phyloP scores from a whole-genome alignment of 2,329 filamentous ascomycete species.

The Rhynchosporium secalis region DNA sequence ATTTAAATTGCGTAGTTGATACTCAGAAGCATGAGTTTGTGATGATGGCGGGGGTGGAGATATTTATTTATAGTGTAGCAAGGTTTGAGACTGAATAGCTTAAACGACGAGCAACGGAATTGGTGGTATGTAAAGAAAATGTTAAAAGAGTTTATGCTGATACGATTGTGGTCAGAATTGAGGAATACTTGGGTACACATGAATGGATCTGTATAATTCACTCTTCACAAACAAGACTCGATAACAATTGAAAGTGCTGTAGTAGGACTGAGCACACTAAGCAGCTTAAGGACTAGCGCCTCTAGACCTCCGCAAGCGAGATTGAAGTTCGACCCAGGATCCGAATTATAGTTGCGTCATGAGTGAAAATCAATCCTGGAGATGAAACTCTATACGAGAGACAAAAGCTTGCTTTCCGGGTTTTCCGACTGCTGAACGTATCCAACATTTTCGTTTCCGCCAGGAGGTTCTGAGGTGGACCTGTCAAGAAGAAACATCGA shows the following conservation, averaged over 20 bases:
- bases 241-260: no score
- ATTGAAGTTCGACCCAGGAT: not conserved
- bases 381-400: not conserved
- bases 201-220: no score
- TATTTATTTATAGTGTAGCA: no score
- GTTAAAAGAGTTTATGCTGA: no score
- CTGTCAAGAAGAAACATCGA: no score
- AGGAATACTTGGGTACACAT: no score
- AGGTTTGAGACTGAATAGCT: no score
- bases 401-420: not conserved
- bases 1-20: not conserved
- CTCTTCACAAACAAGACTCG: no score
- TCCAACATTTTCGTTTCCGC: not conserved
- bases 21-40: not conserved
- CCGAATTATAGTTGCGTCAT: not conserved
- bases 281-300: not conserved
- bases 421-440: not conserved
- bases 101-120: no score
- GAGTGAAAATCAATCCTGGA: not conserved
- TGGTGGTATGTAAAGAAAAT: no score
- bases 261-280: not conserved
- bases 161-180: no score
- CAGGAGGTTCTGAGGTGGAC: not conserved
- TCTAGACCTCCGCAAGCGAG: not conserved
- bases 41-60: not conserved